Percentiles rank a stretch among this genome's conserved stretches.
These are phyloP conservation scores for Colletotrichum cordylinicola DNA, from an alignment of 2,329 filamentous ascomycete genomes.

Conservation along the genomic window DNA sequence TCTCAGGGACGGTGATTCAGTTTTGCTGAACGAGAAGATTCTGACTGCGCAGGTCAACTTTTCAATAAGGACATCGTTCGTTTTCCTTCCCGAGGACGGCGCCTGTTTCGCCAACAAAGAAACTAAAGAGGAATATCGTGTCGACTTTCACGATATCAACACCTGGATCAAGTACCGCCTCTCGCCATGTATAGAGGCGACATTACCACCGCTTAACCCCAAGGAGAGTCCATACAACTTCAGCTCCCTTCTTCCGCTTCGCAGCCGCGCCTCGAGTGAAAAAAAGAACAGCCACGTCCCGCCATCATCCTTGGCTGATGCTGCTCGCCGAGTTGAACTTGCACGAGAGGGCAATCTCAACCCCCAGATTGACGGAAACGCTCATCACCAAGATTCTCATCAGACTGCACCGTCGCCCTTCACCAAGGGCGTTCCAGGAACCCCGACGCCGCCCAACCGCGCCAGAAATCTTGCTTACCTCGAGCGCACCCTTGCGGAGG, in stretches of 20 bases:
- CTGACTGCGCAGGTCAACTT: conserved; percentile 95
- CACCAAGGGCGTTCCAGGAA: conserved; percentile 28
- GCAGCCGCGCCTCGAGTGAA: conserved; percentile 49
- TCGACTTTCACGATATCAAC: conserved; percentile 83
- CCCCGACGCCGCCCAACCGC: conserved; percentile 52
- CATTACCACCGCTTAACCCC: conserved; percentile 63
- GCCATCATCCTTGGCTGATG: conserved; percentile 26
- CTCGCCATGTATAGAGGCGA: conserved; percentile 76
- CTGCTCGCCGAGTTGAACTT: conserved; percentile 32
- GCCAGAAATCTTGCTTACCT: conserved; percentile 69
- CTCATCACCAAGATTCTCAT: conserved; percentile 23
- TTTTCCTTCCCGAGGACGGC: conserved; percentile 84
- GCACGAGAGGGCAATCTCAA: conserved; percentile 45
- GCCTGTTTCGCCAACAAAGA: conserved; percentile 86
- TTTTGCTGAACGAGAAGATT: conserved; percentile 86
- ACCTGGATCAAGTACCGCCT: conserved; percentile 81
- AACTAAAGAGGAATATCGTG: conserved; percentile 78
- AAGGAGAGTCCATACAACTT: conserved; percentile 42
- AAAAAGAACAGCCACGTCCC: conserved; percentile 27
- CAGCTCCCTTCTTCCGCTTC: conserved; percentile 52
- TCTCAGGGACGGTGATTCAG: conserved; percentile 89
- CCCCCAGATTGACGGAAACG: conserved; percentile 49
- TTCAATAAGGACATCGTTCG: conserved; percentile 84
- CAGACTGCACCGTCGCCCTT: conserved; percentile 20
- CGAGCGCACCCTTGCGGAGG: conserved; percentile 72